Base-by-base conservation (phyloP, 148 eudicot species). In the Talinum fruticosum region DNA sequence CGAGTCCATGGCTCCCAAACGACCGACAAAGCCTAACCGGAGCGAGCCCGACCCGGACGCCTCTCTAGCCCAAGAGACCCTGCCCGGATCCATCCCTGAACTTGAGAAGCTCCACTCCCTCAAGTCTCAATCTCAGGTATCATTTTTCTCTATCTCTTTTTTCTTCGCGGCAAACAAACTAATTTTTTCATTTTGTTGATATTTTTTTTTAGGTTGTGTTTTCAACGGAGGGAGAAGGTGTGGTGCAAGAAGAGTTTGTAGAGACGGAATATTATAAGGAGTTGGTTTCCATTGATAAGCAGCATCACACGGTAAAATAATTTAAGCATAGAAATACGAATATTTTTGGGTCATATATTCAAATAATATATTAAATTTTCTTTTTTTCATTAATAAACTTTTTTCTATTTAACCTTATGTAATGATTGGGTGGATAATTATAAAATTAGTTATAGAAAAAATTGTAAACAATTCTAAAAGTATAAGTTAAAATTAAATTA, bases 201-300 rank as follows among this genome's bases (percentile, higher is more conserved):
- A 37, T 45, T 14, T 33, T 41, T 16, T 44, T 30, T 37, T 15
- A 76, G 77, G 54, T 61, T 6, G 59, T 72, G 33, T 37, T 82
- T 77, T 76, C 84, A 4, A 82, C 28, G 41, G 78, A 71, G 37
- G 78, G 80, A 45, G 77, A 47, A 37, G 67, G 28, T 7, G 51
- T 2, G 65, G 76, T 34, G 53, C 83, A 85, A 35, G 91, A 89
- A 33, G 93, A 91, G 74, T 89, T 87, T 76, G 88, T 87, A 41
- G 96, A 91, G 87, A 91, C 96, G 12, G 74, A 84, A 44, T 91
- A 91, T 78, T 91, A 91, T 86, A 75, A 82, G 61, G 80, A 83
- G 66, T 71, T 89, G 88, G 85, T 69, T 66, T 83, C 89, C 32
- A 79, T 91, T 53, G 93, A 91, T 64, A 91, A 91, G 62, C 88